phyloP scores from a whole-genome alignment of 106 monocot species.

The Apostasia shenzhenica region DNA sequence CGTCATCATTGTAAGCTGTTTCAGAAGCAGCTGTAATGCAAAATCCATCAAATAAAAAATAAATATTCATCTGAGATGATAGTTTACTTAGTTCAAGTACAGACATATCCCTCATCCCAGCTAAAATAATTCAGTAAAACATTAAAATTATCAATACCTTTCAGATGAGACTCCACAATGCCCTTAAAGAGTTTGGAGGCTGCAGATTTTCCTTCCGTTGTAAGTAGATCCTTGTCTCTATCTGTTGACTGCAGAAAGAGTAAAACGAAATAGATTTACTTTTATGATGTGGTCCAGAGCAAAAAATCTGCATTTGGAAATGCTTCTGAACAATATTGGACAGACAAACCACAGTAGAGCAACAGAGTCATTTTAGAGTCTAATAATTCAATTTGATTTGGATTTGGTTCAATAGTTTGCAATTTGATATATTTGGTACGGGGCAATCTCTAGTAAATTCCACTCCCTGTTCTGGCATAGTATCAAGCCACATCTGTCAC shows the following conservation, averaged over 20 bases:
- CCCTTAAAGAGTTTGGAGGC: slow-evolving; percentile 58
- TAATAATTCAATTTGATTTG: too few relatives aligned
- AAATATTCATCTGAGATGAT: neutral
- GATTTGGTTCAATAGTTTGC: too few relatives aligned
- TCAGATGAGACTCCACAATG: slow-evolving; percentile 61
- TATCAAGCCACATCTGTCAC: too few relatives aligned
- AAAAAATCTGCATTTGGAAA: too few relatives aligned
- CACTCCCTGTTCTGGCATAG: too few relatives aligned
- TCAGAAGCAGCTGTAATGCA: slow-evolving; percentile 64
- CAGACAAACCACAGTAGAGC: too few relatives aligned
- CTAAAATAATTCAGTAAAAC: too few relatives aligned
- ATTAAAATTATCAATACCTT: slow-evolving; percentile 38
- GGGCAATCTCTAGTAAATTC: too few relatives aligned
- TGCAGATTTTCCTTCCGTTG: slow-evolving; percentile 53
- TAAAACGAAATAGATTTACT: neutral
- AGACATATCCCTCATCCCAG: neutral
- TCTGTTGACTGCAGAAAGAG: slow-evolving; percentile 41
- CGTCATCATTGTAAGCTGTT: slow-evolving; percentile 70
- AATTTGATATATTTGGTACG: too few relatives aligned
- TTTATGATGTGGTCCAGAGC: too few relatives aligned
- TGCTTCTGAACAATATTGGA: too few relatives aligned
- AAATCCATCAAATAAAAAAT: slow-evolving; percentile 1
- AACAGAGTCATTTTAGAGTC: too few relatives aligned
- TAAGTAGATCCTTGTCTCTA: slow-evolving; percentile 35
- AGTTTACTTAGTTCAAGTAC: neutral